A percentile compares a stretch with the other conserved stretches of the same genome.
Evolutionary conservation across 805 yeast species (phyloP).

Genomic region (Yarrowia deformans): DNA sequence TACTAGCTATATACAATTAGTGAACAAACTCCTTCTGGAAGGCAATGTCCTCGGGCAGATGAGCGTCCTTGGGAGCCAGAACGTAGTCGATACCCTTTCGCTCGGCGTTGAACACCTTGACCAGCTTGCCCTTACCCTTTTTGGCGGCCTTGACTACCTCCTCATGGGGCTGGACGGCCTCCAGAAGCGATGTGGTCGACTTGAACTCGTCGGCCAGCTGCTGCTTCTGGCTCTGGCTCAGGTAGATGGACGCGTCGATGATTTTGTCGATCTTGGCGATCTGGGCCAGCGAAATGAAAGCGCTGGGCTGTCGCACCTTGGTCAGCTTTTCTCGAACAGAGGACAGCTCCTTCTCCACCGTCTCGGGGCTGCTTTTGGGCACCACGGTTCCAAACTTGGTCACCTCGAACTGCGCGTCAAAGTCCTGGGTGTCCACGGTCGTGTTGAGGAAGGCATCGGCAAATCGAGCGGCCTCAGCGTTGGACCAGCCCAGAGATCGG

Average conservation of each 20-base stretch:
- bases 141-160: slow-evolving; percentile 34
- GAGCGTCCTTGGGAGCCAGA: slow-evolving; percentile 37
- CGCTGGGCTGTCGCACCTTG: slow-evolving; percentile 7
- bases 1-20: slow-evolving; percentile 30
- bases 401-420: slow-evolving; percentile 26
- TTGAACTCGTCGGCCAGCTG: slow-evolving; percentile 23
- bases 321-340: slow-evolving; percentile 13
- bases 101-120: slow-evolving; percentile 36
- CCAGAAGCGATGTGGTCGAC: slow-evolving; percentile 14
- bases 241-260: slow-evolving; percentile 7
- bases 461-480: slow-evolving; percentile 25
- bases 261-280: slow-evolving; percentile 27
- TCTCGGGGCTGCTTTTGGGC: slow-evolving; percentile 20
- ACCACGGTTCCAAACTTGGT: slow-evolving; percentile 12
- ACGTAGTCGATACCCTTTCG: slow-evolving; percentile 36
- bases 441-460: slow-evolving; percentile 31
- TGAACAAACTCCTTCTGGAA: slow-evolving; percentile 37
- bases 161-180: slow-evolving; percentile 35
- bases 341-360: slow-evolving; percentile 19
- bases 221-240: neutral
- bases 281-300: slow-evolving; percentile 28
- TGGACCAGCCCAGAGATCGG: slow-evolving; percentile 33
- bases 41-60: slow-evolving; percentile 20
- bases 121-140: slow-evolving; percentile 38
- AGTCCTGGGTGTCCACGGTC: neutral